These are phyloP conservation scores for Haematococcus lacustris DNA, from an alignment of 139 green algal species.

Conservation along the genomic window DNA sequence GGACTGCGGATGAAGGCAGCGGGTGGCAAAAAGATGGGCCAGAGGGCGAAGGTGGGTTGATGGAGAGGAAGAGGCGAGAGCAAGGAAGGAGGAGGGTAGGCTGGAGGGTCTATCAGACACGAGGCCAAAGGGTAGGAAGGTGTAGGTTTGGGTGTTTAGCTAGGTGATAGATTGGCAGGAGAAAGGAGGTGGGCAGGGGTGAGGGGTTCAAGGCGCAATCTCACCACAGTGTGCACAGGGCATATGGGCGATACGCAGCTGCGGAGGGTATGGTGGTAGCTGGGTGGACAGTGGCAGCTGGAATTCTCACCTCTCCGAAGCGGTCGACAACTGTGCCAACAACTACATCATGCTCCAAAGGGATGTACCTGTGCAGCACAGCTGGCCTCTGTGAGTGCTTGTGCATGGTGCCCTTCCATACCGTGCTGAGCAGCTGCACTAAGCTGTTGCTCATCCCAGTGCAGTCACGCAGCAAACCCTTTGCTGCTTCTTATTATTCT, in stretches of 20 bases:
- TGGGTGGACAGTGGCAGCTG: too few relatives aligned
- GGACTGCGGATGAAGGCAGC: conserved; percentile 27
- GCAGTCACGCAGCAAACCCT: not conserved
- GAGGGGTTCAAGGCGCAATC: not conserved
- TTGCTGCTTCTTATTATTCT: not conserved
- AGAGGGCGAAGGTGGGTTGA: too few relatives aligned
- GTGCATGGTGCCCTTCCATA: not conserved
- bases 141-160: not conserved
- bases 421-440: not conserved
- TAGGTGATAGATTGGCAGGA: not conserved
- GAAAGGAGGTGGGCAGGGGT: not conserved
- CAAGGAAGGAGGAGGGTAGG: not conserved
- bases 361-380: conserved; percentile 60
- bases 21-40: too few relatives aligned
- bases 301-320: conserved; percentile 49
- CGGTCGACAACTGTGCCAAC: conserved; percentile 62
- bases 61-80: too few relatives aligned
- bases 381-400: not conserved
- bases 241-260: not conserved
- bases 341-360: conserved; percentile 57
- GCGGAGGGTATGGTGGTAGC: not conserved
- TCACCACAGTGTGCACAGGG: not conserved
- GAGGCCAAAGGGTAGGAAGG: not conserved
- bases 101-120: not conserved
- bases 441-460: not conserved